A percentile compares a stretch with the other conserved stretches of the same genome.
phyloP scores from a whole-genome alignment of 805 yeast species.

The Cyberlindnera bimundalis region DNA sequence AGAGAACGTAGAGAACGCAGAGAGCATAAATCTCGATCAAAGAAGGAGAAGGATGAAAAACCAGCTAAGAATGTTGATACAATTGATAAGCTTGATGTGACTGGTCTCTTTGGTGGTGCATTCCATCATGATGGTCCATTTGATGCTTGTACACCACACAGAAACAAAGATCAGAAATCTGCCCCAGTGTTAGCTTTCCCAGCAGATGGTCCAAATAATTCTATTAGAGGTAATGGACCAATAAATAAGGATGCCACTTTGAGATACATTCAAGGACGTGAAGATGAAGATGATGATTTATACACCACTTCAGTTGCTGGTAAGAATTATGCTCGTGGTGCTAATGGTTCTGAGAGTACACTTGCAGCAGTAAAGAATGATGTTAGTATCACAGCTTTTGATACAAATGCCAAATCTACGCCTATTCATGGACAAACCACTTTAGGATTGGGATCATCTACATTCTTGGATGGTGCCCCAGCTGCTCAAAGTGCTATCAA shows the following conservation, averaged over 20 bases:
- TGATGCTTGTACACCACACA: constrained; percentile 96
- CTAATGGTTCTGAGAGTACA: constrained; percentile 18
- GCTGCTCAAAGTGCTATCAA: constrained; percentile 54
- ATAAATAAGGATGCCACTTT: constrained; percentile 58
- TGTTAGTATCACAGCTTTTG: constrained; percentile 55
- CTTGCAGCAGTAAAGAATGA: constrained; percentile 48
- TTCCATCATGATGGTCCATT: constrained; percentile 99
- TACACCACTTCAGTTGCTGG: constrained; percentile 22
- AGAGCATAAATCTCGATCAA: constrained; percentile 2
- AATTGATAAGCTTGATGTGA: constrained; percentile 92
- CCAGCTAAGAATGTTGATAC: constrained; percentile 80
- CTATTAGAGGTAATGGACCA: constrained; percentile 67
- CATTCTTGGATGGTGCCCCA: constrained; percentile 95
- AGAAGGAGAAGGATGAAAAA: constrained; percentile 39
- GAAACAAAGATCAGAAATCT: constrained; percentile 69
- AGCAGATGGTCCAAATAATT: constrained; percentile 88
- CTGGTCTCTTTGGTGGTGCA: constrained; percentile 90
- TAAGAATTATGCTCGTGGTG: constrained; percentile 14
- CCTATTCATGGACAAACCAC: constrained; percentile 86
- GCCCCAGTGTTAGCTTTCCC: constrained; percentile 98
- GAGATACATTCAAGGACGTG: constrained; percentile 74
- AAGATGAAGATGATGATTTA: constrained; percentile 43
- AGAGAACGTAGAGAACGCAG: constrained; percentile 13
- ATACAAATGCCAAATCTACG: constrained; percentile 61
- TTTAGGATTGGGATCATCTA: constrained; percentile 85